These are phyloP conservation scores for Pythium monospermum DNA, from an alignment of 352 stramenopile genomes.

Conservation along the genomic window DNA sequence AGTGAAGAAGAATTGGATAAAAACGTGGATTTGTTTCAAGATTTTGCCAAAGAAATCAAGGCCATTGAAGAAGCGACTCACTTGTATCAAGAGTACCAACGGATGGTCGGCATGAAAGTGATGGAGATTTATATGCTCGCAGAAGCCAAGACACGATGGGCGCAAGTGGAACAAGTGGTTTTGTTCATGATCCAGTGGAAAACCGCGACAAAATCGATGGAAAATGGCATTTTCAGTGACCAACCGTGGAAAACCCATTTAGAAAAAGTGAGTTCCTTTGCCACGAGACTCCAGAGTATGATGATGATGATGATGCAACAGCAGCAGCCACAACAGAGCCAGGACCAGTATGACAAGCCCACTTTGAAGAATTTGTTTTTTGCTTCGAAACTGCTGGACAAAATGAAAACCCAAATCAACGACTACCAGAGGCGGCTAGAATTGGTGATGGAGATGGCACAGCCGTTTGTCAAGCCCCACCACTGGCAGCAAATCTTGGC, in stretches of 20 bases:
- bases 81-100: slow-evolving; percentile 70
- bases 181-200: slow-evolving; percentile 46
- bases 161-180: slow-evolving; percentile 55
- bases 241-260: slow-evolving; percentile 48
- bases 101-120: slow-evolving; percentile 60
- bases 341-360: slow-evolving; percentile 22
- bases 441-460: slow-evolving; percentile 45
- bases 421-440: slow-evolving; percentile 44
- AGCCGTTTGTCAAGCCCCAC: slow-evolving; percentile 42
- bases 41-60: slow-evolving; percentile 40
- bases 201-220: slow-evolving; percentile 37
- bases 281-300: slow-evolving; percentile 30
- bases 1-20: slow-evolving; percentile 58
- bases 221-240: slow-evolving; percentile 60
- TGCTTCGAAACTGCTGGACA: slow-evolving; percentile 33
- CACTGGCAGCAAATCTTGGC: slow-evolving; percentile 61
- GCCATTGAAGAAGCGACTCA: slow-evolving; percentile 43
- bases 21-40: slow-evolving; percentile 43
- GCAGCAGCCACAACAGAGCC: too few relatives aligned
- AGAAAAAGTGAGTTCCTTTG: slow-evolving; percentile 31
- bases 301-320: too few relatives aligned
- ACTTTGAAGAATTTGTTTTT: too few relatives aligned
- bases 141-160: slow-evolving; percentile 40
- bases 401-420: slow-evolving; percentile 26
- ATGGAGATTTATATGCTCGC: slow-evolving; percentile 44